A percentile compares a stretch with the other conserved stretches of the same genome.
Conservation (phyloP, 768 basidiomycete species). For the Amanita pallidorosea region DNA sequence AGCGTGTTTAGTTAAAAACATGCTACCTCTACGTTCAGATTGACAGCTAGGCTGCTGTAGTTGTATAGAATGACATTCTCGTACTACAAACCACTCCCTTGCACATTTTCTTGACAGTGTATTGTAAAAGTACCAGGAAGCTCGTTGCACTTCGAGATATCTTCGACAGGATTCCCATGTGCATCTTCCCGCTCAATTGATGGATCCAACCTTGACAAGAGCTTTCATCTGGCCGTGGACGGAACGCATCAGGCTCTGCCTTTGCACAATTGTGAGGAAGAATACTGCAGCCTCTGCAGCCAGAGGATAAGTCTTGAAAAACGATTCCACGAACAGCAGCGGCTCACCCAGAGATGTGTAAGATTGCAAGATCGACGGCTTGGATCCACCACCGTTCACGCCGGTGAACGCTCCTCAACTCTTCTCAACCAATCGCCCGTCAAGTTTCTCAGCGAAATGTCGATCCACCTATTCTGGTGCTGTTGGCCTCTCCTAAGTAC, state of each 20-base stretch:
- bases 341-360: constrained; percentile 81
- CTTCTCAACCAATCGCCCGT: constrained; percentile 96
- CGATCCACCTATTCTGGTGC: constrained; percentile 95
- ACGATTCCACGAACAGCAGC: constrained; percentile 58
- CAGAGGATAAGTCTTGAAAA: constrained; percentile 78
- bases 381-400: constrained; percentile 63
- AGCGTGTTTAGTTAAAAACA: too few relatives aligned
- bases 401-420: constrained; percentile 89
- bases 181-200: constrained; percentile 78
- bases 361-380: constrained; percentile 79
- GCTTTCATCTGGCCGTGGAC: constrained; percentile 81
- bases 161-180: constrained; percentile 87
- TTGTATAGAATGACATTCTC: too few relatives aligned
- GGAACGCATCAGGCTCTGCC: constrained; percentile 91
- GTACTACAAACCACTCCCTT: too few relatives aligned
- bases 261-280: constrained; percentile 92
- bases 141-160: constrained; percentile 85
- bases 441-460: constrained; percentile 82
- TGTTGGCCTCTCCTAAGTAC: constrained; percentile 87
- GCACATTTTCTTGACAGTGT: constrained; percentile 56
- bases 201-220: constrained; percentile 78
- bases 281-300: constrained; percentile 91
- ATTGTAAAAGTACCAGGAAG: constrained; percentile 61
- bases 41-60: too few relatives aligned
- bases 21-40: too few relatives aligned